Evolutionary conservation across 192 early-diverging fungal species (phyloP).

Genomic region (Coemansia erecta): DNA sequence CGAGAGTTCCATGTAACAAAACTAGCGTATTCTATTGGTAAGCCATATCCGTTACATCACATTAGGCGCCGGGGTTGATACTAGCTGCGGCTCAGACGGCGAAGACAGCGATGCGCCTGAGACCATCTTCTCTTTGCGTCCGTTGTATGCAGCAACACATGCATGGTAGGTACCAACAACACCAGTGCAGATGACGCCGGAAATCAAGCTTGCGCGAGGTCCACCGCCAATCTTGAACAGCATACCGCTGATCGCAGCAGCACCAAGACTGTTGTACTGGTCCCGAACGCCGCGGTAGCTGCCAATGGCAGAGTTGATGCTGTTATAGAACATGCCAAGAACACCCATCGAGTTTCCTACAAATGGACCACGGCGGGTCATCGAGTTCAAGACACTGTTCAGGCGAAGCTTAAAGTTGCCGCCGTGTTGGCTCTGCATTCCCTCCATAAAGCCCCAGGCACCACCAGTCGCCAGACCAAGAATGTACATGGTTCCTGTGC

Average conservation of each 20-base stretch:
- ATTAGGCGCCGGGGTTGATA: background rate
- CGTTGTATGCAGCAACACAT: constrained; percentile 26
- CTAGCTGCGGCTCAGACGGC: constrained; percentile 43
- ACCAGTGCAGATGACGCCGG: constrained; percentile 59
- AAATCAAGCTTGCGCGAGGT: constrained; percentile 54
- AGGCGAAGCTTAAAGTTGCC: constrained; percentile 68
- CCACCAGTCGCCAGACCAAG: constrained; percentile 71
- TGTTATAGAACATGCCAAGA: constrained; percentile 81
- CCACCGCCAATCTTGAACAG: constrained; percentile 74
- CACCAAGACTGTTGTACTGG: constrained; percentile 64
- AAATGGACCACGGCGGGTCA: constrained; percentile 82
- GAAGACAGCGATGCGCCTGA: constrained; percentile 13
- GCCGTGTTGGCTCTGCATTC: constrained; percentile 63
- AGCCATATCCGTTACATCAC: constrained; percentile 11
- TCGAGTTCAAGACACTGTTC: constrained; percentile 78
- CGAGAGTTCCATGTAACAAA: too few relatives aligned
- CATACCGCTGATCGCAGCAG: constrained; percentile 71
- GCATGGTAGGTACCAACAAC: constrained; percentile 57
- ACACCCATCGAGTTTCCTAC: constrained; percentile 79
- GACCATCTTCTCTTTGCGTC: constrained; percentile 25
- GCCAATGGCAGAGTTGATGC: constrained; percentile 66
- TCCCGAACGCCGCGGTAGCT: constrained; percentile 62
- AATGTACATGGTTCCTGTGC: constrained; percentile 77
- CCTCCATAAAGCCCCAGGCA: constrained; percentile 73
- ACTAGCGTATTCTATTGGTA: background rate